Conservation (phyloP, 192 early-diverging fungal species). For the Dispira simplex region DNA sequence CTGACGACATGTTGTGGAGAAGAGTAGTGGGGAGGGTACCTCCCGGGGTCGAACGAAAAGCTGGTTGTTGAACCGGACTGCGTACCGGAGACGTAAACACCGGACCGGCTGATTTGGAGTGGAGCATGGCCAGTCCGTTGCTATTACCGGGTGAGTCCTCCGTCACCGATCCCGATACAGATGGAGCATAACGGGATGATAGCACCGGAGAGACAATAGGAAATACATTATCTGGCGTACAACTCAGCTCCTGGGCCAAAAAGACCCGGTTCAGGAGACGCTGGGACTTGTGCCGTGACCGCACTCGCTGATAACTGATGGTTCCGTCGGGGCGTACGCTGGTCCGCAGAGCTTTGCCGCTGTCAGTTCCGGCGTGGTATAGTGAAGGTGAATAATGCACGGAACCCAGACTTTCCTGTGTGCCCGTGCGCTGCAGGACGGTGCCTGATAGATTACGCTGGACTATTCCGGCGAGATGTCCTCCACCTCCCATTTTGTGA, state of each 20-base stretch:
- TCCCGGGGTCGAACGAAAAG: not conserved
- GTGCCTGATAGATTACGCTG: no score
- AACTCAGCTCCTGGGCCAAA: constrained; percentile 27
- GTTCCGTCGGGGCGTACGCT: constrained; percentile 1
- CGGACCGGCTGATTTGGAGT: not conserved
- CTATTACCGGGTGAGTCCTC: not conserved
- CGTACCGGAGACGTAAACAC: not conserved
- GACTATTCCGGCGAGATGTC: no score
- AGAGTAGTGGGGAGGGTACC: not conserved
- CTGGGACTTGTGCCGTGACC: constrained; percentile 4
- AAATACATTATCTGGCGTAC: constrained; percentile 18
- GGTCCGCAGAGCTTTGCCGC: not conserved
- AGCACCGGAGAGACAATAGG: not conserved
- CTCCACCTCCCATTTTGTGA: not conserved
- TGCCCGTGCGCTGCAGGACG: not conserved
- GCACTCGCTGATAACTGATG: constrained; percentile 6
- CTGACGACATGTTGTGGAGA: not conserved
- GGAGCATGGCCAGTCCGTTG: not conserved
- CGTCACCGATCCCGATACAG: not conserved
- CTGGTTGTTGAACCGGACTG: not conserved
- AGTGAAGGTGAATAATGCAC: not conserved
- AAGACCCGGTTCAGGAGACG: constrained; percentile 25
- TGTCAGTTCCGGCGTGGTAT: not conserved
- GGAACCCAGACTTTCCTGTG: not conserved
- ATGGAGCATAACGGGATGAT: not conserved